Conservation (phyloP, 208 protist species). For the Trichomonas tenax region DNA sequence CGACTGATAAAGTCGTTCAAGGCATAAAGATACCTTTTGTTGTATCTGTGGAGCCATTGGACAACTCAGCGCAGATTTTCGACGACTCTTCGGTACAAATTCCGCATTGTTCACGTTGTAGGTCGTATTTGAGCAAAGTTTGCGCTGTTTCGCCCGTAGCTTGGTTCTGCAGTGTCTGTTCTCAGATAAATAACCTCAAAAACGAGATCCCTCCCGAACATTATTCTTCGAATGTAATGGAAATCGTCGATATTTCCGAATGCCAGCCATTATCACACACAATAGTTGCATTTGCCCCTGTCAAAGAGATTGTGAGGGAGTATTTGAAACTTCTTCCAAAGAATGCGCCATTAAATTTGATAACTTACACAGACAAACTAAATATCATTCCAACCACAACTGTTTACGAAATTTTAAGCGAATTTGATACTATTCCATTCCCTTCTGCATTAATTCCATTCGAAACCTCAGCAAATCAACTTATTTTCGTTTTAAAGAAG, state of each 20-base stretch:
- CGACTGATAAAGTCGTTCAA: background rate
- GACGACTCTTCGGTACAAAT: background rate
- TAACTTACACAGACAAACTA: background rate
- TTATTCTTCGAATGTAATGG: background rate
- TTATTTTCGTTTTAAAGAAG: background rate
- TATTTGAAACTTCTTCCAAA: background rate
- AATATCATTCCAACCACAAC: background rate
- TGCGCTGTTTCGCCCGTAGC: background rate
- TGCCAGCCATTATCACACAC: background rate
- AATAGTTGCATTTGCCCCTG: background rate
- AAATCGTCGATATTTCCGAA: background rate
- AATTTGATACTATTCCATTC: background rate
- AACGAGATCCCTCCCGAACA: background rate
- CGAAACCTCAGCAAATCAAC: background rate
- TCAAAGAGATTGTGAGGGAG: background rate
- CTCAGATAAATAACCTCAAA: background rate
- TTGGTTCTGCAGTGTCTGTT: background rate
- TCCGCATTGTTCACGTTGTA: background rate
- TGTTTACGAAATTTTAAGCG: background rate
- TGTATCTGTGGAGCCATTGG: background rate
- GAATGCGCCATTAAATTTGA: background rate
- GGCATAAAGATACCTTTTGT: background rate
- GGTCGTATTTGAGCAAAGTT: background rate
- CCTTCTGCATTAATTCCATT: background rate
- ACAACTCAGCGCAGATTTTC: background rate